Percentiles rank a stretch among this genome's conserved stretches.
Conservation (phyloP, 2,329 filamentous ascomycete species). For the Fusarium transvaalense region DNA sequence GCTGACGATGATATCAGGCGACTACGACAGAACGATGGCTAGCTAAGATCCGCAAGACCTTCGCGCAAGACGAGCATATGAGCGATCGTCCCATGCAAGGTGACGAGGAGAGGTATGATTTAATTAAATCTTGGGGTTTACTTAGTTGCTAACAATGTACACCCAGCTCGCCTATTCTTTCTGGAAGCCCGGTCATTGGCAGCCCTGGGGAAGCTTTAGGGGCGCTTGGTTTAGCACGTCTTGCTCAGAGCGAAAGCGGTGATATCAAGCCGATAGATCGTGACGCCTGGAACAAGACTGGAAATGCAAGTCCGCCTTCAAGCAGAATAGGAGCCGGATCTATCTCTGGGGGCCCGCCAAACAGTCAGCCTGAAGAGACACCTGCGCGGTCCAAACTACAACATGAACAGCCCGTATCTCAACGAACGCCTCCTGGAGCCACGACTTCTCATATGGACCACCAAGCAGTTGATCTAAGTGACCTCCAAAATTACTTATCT, state of each 20-base stretch:
- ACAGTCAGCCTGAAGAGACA: constrained; percentile 37
- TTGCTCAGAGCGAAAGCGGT: constrained; percentile 38
- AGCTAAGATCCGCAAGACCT: constrained; percentile 53
- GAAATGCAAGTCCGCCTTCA: constrained; percentile 31
- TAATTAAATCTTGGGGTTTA: neutral
- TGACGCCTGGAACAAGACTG: constrained; percentile 27
- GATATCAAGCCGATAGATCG: constrained; percentile 39
- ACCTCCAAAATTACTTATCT: constrained; percentile 55
- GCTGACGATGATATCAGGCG: constrained; percentile 45
- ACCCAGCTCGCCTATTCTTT: constrained; percentile 33
- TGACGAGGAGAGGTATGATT: constrained; percentile 35
- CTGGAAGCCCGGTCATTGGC: constrained; percentile 40
- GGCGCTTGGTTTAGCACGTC: constrained; percentile 41
- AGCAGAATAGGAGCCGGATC: constrained; percentile 32
- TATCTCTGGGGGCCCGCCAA: constrained; percentile 23
- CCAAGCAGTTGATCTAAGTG: constrained; percentile 54
- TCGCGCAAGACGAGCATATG: constrained; percentile 47
- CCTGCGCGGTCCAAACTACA: constrained; percentile 52
- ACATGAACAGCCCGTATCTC: constrained; percentile 54
- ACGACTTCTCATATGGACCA: constrained; percentile 50
- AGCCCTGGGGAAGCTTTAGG: constrained; percentile 42
- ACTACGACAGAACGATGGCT: constrained; percentile 57
- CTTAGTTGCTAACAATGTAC: constrained; percentile 9
- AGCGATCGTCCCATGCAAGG: constrained; percentile 40
- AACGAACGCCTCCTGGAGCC: constrained; percentile 41